These are phyloP conservation scores for Solanum piurae DNA, from an alignment of 257 asterid species.

Conservation along the genomic window DNA sequence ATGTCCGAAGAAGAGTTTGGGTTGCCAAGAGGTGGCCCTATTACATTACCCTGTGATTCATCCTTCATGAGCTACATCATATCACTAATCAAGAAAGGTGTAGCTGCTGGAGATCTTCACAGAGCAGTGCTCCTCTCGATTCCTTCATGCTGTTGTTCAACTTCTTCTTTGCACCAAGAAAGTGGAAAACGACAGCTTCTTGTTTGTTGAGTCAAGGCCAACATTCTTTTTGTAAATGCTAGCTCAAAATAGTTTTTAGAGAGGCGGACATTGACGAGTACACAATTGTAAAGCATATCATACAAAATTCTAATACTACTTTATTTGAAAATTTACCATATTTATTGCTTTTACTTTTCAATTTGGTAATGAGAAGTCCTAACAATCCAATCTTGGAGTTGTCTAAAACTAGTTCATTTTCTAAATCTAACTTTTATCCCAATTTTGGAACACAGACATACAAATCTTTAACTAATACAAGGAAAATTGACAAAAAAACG, in stretches of 20 bases:
- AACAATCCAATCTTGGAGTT: background rate
- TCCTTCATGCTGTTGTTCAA: background rate
- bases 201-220: background rate
- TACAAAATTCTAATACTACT: background rate
- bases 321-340: background rate
- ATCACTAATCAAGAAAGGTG: constrained; percentile 13
- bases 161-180: background rate
- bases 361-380: background rate
- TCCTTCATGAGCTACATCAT: constrained; percentile 6
- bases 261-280: background rate
- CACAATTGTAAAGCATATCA: background rate
- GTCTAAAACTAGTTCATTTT: too few relatives aligned
- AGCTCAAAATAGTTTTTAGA: background rate
- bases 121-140: constrained; percentile 16
- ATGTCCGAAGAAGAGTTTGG: constrained; percentile 20
- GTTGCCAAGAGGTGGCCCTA: background rate
- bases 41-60: constrained; percentile 18
- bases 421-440: background rate
- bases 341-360: background rate
- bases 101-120: constrained; percentile 13
- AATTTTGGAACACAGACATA: too few relatives aligned
- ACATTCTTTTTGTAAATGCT: background rate
- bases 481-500: too few relatives aligned
- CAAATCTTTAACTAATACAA: too few relatives aligned
- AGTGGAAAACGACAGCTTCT: background rate